These are phyloP conservation scores for Suhomyces ambrosiae DNA, from an alignment of 1,139 yeast genomes.

Conservation along the genomic window DNA sequence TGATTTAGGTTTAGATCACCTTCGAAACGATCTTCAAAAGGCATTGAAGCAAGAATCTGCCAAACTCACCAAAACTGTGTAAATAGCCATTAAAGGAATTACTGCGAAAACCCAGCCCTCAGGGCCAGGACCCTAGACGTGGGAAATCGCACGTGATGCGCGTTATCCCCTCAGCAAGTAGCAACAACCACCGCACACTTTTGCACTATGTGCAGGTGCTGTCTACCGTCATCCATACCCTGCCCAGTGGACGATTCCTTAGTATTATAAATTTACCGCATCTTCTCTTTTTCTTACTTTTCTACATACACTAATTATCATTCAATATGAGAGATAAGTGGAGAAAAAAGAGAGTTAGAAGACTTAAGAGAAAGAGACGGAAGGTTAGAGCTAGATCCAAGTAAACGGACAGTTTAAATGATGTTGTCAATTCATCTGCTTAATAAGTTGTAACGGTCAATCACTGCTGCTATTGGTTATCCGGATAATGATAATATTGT, in stretches of 20 bases:
- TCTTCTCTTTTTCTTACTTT: constrained; percentile 17
- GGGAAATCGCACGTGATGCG: constrained; percentile 8
- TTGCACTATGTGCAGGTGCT: constrained; percentile 4
- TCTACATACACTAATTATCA: constrained; percentile 30
- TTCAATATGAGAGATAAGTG: constrained; percentile 84
- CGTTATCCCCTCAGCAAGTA: too few relatives aligned
- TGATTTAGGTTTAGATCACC: constrained; percentile 35
- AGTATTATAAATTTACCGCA: constrained; percentile 16
- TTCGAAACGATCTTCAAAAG: constrained; percentile 43
- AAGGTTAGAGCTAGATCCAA: constrained; percentile 99
- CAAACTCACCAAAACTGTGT: constrained; percentile 21
- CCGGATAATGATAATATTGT: constrained; percentile 8
- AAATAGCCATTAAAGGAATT: constrained; percentile 3
- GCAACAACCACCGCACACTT: too few relatives aligned
- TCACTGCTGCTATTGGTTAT: constrained; percentile 12
- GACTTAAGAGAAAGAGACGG: constrained; percentile 99
- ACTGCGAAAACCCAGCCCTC: constrained; percentile 1
- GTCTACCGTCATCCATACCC: constrained; percentile 6
- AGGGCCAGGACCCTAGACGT: constrained; percentile 13
- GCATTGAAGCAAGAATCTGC: constrained; percentile 51
- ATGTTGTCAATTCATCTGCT: constrained; percentile 7
- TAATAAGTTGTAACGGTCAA: background rate
- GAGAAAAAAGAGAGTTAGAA: constrained; percentile 99
- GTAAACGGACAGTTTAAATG: constrained; percentile 59
- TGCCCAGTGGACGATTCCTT: constrained; percentile 9